Base-by-base conservation (phyloP, 371 early-diverging fungal genomes). In the Mucor velutinosus region DNA sequence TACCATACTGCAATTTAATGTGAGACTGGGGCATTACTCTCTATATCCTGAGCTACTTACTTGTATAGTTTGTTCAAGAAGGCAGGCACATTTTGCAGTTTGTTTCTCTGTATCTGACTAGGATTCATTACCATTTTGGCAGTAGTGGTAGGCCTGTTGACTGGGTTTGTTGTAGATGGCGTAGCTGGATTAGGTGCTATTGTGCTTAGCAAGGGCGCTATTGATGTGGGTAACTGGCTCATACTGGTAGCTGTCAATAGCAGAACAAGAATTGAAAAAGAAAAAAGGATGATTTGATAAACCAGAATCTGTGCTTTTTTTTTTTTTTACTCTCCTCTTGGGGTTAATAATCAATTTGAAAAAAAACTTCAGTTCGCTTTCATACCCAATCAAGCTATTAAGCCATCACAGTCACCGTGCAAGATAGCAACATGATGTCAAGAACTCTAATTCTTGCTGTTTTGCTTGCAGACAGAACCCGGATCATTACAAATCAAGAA, bases 51-150 rank as follows among this genome's bases (percentile, higher is more conserved):
- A 53, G 15, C 49, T 57, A 60, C 76, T 70, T 83, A 87, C 89
- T 84, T 86, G 86, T 94, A 94, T 6, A 95, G 87, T 77, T 95
- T 95, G 75, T 94, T 94, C 45, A 95, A 75, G 70, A 96, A 96
- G 1, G 94, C 94, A 0, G 95, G 94, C 23, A 95, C 93, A 51
- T 86, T 91, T 65, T 86, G 89, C 33, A 79, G 47, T 51, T 79
- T 79, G 12, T 70, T 68, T 43, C 77, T 60, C 62, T 76, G 75
- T 23, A 72, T 63, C 62, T 74, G 74, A 35, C 39, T 56, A 17
- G 64, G 60, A 65, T 72, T 76, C 23, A 73, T 60, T 3, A 75
- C 72, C 62, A 72, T 58, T 56, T 66, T 69, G 7, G 75, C 19
- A 45, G 51, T 10, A 27, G 58, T 59, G 4, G 64, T 23, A 27